Conservation (phyloP, 345 rosid species). For the Diplotaxis tenuifolia region DNA sequence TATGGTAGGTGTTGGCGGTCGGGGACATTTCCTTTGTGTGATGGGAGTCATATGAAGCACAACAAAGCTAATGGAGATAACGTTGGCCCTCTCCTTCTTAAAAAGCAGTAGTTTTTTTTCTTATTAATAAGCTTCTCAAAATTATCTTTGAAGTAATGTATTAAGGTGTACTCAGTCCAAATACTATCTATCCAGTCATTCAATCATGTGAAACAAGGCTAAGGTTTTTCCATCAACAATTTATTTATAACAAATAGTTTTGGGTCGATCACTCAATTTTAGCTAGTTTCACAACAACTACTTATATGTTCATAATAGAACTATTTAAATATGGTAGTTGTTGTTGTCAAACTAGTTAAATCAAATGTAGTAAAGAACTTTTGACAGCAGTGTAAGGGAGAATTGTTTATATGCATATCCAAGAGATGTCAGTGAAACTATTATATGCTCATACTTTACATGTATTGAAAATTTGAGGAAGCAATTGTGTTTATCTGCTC, state of each 20-base stretch:
- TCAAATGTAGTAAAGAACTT: not conserved
- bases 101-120: constrained; percentile 26
- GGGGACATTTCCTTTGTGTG: constrained; percentile 83
- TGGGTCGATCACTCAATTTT: not conserved
- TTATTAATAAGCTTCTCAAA: not conserved
- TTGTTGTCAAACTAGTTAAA: not conserved
- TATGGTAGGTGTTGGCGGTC: constrained; percentile 85
- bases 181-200: not conserved
- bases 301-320: not conserved
- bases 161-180: not conserved
- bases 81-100: constrained; percentile 46
- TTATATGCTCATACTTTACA: not conserved
- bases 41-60: constrained; percentile 91
- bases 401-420: not conserved
- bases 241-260: not conserved
- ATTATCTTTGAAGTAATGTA: not conserved
- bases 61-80: constrained; percentile 94
- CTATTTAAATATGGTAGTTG: not conserved
- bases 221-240: not conserved
- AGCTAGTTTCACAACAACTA: not conserved
- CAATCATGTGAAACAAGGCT: not conserved
- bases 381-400: not conserved
- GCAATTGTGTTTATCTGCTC: too few relatives aligned
- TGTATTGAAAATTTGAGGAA: not conserved
- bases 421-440: not conserved